A percentile compares a stretch with the other conserved stretches of the same genome.
These are phyloP conservation scores for Symbiotaphrina buchneri DNA, from an alignment of 495 filamentous ascomycete genomes.

Conservation along the genomic window DNA sequence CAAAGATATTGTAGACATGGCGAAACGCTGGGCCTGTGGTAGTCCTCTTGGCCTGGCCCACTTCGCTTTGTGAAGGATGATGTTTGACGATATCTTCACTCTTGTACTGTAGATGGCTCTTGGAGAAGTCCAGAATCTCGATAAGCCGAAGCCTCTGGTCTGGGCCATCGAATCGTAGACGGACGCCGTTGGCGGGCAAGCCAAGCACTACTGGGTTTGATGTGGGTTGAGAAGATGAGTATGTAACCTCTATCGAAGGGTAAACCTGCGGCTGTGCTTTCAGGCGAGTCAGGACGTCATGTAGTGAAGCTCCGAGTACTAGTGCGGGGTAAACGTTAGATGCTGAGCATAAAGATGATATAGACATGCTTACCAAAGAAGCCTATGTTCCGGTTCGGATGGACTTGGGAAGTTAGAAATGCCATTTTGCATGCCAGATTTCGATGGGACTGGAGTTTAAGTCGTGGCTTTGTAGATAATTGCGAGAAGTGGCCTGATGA, in stretches of 20 bases:
- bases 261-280: constrained; percentile 67
- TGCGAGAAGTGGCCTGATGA: no score
- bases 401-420: constrained; percentile 37
- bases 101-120: constrained; percentile 62
- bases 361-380: constrained; percentile 37
- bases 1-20: constrained; percentile 82
- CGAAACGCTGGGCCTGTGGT: constrained; percentile 55
- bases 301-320: constrained; percentile 78
- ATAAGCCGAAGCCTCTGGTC: constrained; percentile 81
- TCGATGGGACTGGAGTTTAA: no score
- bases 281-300: constrained; percentile 64
- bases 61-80: constrained; percentile 20
- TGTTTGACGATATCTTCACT: constrained; percentile 61
- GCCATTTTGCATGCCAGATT: constrained; percentile 4
- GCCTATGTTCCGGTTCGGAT: constrained; percentile 56
- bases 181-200: constrained; percentile 66
- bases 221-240: constrained; percentile 47
- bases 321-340: background rate
- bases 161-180: constrained; percentile 79
- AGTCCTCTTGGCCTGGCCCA: background rate
- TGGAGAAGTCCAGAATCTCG: constrained; percentile 81
- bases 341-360: background rate
- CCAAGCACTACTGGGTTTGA: constrained; percentile 44
- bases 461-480: no score
- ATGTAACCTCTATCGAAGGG: constrained; percentile 61